phyloP scores from a whole-genome alignment of 2,329 filamentous ascomycete genomes.

The Trichophyton simii region DNA sequence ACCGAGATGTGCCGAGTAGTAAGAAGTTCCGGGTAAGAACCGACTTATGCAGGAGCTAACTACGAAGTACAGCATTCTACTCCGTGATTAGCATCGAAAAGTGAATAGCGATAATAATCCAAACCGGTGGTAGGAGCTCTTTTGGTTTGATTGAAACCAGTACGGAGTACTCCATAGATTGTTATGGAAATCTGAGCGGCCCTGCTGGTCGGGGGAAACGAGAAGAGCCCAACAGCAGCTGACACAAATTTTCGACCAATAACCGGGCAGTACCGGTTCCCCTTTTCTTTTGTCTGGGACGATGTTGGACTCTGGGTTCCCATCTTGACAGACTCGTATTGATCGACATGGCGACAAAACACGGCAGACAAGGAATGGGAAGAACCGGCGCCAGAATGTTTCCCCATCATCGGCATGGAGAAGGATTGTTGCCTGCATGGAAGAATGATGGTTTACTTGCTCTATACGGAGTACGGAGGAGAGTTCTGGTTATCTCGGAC shows the following conservation, averaged over 20 bases:
- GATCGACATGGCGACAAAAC: constrained; percentile 1
- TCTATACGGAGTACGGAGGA: neutral
- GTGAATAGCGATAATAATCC: too few species aligned
- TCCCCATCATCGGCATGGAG: neutral
- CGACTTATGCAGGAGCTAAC: too few species aligned
- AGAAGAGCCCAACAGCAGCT: neutral
- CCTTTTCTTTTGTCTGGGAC: neutral
- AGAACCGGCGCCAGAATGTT: neutral
- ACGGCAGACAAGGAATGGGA: constrained; percentile 1
- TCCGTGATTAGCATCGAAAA: too few species aligned
- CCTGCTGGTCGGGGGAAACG: neutral
- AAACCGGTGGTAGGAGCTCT: neutral
- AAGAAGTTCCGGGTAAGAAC: too few species aligned
- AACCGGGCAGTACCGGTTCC: neutral
- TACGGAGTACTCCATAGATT: neutral
- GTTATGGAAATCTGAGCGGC: neutral
- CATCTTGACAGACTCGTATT: neutral
- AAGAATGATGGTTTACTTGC: neutral
- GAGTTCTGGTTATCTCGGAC: neutral
- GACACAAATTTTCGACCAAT: neutral
- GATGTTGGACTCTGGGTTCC: neutral
- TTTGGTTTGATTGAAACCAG: neutral
- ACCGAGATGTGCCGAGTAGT: too few species aligned
- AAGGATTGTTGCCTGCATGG: neutral
- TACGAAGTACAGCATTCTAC: too few species aligned